phyloP scores from a whole-genome alignment of 768 basidiomycete genomes.

The Nidula microcarpa region DNA sequence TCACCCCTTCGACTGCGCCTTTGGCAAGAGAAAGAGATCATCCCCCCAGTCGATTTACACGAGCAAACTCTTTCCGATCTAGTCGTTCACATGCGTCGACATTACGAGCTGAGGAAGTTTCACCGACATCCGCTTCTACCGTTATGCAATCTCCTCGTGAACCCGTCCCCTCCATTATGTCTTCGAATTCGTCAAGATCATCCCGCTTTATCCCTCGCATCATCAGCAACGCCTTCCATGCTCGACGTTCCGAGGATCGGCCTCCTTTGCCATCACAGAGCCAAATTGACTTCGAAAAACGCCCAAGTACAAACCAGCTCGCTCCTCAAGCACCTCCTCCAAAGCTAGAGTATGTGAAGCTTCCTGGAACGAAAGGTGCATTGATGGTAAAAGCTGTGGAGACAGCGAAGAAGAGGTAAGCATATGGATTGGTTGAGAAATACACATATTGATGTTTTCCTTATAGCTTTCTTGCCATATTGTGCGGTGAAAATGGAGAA shows the following conservation, averaged over 20 bases:
- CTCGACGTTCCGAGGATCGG: slow-evolving; percentile 58
- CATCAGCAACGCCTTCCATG: slow-evolving; percentile 58
- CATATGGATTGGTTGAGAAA: background rate
- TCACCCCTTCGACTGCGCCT: slow-evolving; percentile 19
- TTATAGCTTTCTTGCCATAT: slow-evolving; percentile 81
- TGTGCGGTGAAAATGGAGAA: slow-evolving; percentile 90
- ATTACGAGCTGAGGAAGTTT: slow-evolving; percentile 10
- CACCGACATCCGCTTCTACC: slow-evolving; percentile 7
- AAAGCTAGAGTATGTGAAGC: slow-evolving; percentile 88
- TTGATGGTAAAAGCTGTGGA: slow-evolving; percentile 84
- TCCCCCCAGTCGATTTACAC: slow-evolving; percentile 21
- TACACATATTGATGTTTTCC: background rate
- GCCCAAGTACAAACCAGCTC: slow-evolving; percentile 22
- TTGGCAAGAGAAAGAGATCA: slow-evolving; percentile 18
- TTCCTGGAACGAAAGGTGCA: slow-evolving; percentile 87
- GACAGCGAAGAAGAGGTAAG: slow-evolving; percentile 82
- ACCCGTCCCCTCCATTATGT: slow-evolving; percentile 21
- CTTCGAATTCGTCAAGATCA: slow-evolving; percentile 38
- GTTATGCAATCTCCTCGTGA: slow-evolving; percentile 13
- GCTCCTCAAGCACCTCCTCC: slow-evolving; percentile 64
- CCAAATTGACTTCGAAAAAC: slow-evolving; percentile 39
- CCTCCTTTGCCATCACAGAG: slow-evolving; percentile 31
- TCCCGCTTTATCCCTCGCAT: slow-evolving; percentile 71
- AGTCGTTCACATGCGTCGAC: slow-evolving; percentile 24
- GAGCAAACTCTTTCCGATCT: slow-evolving; percentile 40